Percentiles rank a stretch among this genome's conserved stretches.
Conservation (phyloP, 192 early-diverging fungal species). For the Rhizophagus clarus region DNA sequence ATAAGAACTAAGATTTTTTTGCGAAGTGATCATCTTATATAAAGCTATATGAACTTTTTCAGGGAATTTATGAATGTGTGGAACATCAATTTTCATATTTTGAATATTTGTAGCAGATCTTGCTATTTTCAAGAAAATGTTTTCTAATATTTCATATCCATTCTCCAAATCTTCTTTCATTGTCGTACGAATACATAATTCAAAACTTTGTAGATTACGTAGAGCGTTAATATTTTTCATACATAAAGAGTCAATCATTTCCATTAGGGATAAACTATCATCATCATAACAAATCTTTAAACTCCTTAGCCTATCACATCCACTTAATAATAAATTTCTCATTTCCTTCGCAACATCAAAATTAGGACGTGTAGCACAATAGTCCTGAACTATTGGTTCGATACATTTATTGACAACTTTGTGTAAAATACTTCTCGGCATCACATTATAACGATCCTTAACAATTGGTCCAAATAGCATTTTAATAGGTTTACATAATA, state of each 20-base stretch:
- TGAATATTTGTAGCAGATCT: slow-evolving; percentile 14
- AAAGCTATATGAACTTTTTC: neutral
- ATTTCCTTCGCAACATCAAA: neutral
- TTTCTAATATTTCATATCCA: neutral
- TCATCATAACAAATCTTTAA: neutral
- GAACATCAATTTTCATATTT: neutral
- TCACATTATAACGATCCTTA: neutral
- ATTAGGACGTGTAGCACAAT: neutral
- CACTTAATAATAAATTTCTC: neutral
- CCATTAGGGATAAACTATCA: neutral
- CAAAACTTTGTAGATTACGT: neutral
- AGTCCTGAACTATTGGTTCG: neutral
- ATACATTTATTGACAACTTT: slow-evolving; percentile 10
- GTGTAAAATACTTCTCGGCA: neutral
- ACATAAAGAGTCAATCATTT: neutral
- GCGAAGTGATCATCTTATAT: neutral
- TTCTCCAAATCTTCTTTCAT: neutral
- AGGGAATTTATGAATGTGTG: neutral
- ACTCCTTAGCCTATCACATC: slow-evolving; percentile 6
- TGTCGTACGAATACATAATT: neutral
- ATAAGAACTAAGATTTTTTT: neutral
- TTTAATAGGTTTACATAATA: slow-evolving; percentile 6
- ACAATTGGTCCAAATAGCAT: slow-evolving; percentile 8
- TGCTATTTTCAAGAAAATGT: neutral
- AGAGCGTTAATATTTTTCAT: neutral